These are phyloP conservation scores for Talaromyces sp. DNA, from an alignment of 2,329 filamentous ascomycete genomes.

Conservation along the genomic window DNA sequence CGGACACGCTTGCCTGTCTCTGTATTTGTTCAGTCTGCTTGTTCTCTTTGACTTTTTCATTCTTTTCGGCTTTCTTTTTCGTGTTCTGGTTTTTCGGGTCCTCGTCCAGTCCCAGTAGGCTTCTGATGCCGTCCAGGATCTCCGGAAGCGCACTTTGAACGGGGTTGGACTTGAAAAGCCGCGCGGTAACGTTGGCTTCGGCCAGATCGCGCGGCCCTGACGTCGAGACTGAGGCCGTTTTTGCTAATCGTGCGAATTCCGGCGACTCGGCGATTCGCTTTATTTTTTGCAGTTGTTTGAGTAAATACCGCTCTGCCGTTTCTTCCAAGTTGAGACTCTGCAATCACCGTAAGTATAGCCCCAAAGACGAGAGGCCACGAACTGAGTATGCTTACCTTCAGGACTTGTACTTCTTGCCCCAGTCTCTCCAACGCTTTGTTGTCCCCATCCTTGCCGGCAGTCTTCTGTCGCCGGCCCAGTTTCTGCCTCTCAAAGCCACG, in stretches of 20 bases:
- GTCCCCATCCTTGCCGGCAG: constrained; percentile 43
- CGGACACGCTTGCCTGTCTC: neutral
- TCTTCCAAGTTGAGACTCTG: constrained; percentile 47
- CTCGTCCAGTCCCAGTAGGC: constrained; percentile 31
- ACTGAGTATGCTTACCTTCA: constrained; percentile 43
- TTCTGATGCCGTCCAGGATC: constrained; percentile 37
- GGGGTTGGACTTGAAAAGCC: constrained; percentile 56
- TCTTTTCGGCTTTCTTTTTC: constrained; percentile 1
- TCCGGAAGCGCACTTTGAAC: constrained; percentile 51
- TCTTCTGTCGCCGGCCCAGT: constrained; percentile 54
- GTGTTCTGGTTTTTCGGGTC: constrained; percentile 10
- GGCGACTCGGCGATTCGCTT: constrained; percentile 52
- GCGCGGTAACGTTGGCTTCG: constrained; percentile 53
- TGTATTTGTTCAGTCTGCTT: constrained; percentile 7
- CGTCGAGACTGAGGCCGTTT: constrained; percentile 28
- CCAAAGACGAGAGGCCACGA: neutral
- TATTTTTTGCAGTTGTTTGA: constrained; percentile 52
- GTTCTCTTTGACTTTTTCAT: constrained; percentile 7
- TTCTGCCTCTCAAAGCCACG: constrained; percentile 61
- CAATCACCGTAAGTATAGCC: neutral
- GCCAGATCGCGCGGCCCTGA: constrained; percentile 40
- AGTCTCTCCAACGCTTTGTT: constrained; percentile 38
- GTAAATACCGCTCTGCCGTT: constrained; percentile 50
- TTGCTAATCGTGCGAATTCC: constrained; percentile 39
- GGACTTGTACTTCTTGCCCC: constrained; percentile 49